Evolutionary conservation across 805 yeast species (phyloP).

Genomic region (Saturnispora diversa): DNA sequence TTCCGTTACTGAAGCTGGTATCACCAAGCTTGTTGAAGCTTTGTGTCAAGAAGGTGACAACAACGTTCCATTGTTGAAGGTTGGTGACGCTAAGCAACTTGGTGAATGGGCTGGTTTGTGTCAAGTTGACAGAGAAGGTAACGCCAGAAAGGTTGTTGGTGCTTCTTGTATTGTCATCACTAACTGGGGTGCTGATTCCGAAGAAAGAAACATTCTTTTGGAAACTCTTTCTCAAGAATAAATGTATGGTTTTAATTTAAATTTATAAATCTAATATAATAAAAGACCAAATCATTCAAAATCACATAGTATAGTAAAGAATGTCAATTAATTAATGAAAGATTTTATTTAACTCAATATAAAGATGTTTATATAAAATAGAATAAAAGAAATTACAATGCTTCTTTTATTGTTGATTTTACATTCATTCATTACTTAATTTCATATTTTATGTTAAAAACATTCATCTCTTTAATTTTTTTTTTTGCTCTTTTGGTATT

Average conservation of each 20-base stretch:
- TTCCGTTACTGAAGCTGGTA: slow-evolving; percentile 96
- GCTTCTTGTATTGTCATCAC: slow-evolving; percentile 98
- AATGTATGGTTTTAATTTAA: slow-evolving; percentile 21
- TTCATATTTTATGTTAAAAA: too few relatives aligned
- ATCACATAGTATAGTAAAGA: too few relatives aligned
- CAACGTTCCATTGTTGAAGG: slow-evolving; percentile 97
- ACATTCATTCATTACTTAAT: too few relatives aligned
- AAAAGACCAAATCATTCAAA: too few relatives aligned
- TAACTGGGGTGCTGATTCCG: slow-evolving; percentile 99
- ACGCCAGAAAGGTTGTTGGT: slow-evolving; percentile 99
- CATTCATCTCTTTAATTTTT: too few relatives aligned
- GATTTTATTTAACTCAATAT: too few relatives aligned
- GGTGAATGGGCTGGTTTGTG: slow-evolving; percentile 99
- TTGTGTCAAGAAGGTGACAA: slow-evolving; percentile 95
- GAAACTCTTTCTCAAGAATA: slow-evolving; percentile 92
- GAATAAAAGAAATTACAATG: too few relatives aligned
- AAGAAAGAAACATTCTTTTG: slow-evolving; percentile 91
- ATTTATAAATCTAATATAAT: slow-evolving; percentile 1
- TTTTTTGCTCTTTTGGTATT: too few relatives aligned
- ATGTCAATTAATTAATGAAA: background rate
- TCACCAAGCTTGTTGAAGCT: slow-evolving; percentile 97
- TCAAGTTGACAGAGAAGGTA: slow-evolving; percentile 99
- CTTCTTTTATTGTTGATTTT: too few relatives aligned
- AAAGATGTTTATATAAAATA: too few relatives aligned
- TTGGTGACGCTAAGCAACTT: slow-evolving; percentile 97